Conservation (phyloP, 495 filamentous ascomycete genomes). For the Aspergillus leporis region DNA sequence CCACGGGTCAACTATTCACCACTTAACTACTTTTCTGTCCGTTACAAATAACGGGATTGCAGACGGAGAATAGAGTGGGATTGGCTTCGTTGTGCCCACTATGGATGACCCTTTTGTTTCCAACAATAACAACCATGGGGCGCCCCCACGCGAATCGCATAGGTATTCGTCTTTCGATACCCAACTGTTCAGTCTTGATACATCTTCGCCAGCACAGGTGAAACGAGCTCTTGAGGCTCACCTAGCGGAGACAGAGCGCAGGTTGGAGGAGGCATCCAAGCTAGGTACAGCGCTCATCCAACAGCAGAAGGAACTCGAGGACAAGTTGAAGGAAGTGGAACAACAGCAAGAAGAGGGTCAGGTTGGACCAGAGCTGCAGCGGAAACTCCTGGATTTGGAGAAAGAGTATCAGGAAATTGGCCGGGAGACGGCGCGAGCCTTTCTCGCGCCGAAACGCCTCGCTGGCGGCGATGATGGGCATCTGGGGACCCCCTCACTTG, state of each 20-base stretch:
- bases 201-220: slow-evolving; percentile 78
- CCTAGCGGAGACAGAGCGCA: slow-evolving; percentile 83
- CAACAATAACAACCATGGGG: slow-evolving; percentile 31
- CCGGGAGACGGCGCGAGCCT: slow-evolving; percentile 82
- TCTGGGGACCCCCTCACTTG: slow-evolving; percentile 60
- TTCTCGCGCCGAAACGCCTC: slow-evolving; percentile 77
- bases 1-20: slow-evolving; percentile 12
- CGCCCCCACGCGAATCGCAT: slow-evolving; percentile 54
- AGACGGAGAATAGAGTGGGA: slow-evolving; percentile 18
- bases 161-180: slow-evolving; percentile 79
- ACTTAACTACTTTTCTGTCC: slow-evolving; percentile 2
- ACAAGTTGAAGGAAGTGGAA: slow-evolving; percentile 81
- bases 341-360: slow-evolving; percentile 76
- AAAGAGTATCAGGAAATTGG: slow-evolving; percentile 95
- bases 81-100: slow-evolving; percentile 29
- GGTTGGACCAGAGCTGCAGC: slow-evolving; percentile 78
- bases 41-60: slow-evolving; percentile 6
- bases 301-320: slow-evolving; percentile 77
- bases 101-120: slow-evolving; percentile 60
- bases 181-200: slow-evolving; percentile 74
- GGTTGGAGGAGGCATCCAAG: slow-evolving; percentile 87
- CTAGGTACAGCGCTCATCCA: slow-evolving; percentile 82
- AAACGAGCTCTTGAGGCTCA: slow-evolving; percentile 89
- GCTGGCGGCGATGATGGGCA: slow-evolving; percentile 63
- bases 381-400: slow-evolving; percentile 83